These are phyloP conservation scores for Halenospora varia DNA, from an alignment of 495 filamentous ascomycete genomes.

Conservation along the genomic window DNA sequence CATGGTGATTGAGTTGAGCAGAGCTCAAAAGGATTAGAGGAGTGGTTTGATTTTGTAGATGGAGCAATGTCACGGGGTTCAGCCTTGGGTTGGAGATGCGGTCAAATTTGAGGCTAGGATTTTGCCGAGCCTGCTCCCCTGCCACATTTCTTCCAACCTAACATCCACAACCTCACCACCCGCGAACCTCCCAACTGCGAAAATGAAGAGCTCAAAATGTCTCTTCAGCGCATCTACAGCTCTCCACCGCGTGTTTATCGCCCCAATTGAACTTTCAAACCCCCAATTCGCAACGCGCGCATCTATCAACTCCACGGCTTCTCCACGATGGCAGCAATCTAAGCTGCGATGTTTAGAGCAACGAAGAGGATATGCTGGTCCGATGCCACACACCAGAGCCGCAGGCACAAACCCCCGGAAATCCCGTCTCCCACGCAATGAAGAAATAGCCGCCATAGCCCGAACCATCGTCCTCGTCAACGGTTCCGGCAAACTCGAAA, in stretches of 20 bases:
- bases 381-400: too few species aligned
- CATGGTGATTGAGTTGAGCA: too few species aligned
- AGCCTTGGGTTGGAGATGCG: too few species aligned
- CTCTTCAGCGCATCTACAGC: slow-evolving; percentile 35
- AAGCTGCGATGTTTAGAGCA: too few species aligned
- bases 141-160: too few species aligned
- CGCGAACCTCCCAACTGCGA: background rate
- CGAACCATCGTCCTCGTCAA: slow-evolving; percentile 51
- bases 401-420: slow-evolving; percentile 11
- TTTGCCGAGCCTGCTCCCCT: too few species aligned
- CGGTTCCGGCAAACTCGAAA: slow-evolving; percentile 42
- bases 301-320: slow-evolving; percentile 5
- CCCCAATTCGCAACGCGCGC: slow-evolving; percentile 11
- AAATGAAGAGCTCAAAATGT: slow-evolving; percentile 33
- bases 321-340: slow-evolving; percentile 5
- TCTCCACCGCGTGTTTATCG: slow-evolving; percentile 36
- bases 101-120: too few species aligned
- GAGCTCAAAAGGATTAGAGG: too few species aligned
- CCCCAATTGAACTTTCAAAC: slow-evolving; percentile 17
- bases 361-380: too few species aligned
- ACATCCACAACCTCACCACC: background rate
- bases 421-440: slow-evolving; percentile 36
- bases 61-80: too few species aligned
- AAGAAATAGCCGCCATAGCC: slow-evolving; percentile 53
- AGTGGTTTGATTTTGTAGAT: too few species aligned